Conservation (phyloP, 176 grass and related monocot genomes). For the Alloteropsis semialata region DNA sequence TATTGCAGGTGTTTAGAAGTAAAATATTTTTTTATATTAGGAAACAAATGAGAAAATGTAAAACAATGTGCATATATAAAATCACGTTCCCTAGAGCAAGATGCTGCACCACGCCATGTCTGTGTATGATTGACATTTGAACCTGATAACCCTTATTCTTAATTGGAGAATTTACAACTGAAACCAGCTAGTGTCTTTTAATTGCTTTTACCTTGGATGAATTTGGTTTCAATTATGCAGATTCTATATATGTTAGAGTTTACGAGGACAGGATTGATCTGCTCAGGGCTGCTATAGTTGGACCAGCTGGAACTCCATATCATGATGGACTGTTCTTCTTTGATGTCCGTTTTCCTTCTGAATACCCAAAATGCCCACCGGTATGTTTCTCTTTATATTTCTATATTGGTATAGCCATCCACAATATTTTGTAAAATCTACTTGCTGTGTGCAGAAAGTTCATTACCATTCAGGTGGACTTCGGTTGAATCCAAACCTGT, state of each 20-base stretch:
- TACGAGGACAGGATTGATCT: slow-evolving; percentile 75
- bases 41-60: background rate
- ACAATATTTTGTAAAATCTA: background rate
- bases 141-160: background rate
- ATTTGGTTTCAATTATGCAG: slow-evolving; percentile 37
- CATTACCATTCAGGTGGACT: slow-evolving; percentile 78
- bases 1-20: background rate
- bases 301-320: slow-evolving; percentile 75
- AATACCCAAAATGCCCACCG: slow-evolving; percentile 52
- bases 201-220: background rate
- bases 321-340: slow-evolving; percentile 80
- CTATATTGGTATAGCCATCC: background rate
- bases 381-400: slow-evolving; percentile 40
- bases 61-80: background rate
- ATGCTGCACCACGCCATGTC: background rate
- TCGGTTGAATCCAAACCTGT: slow-evolving; percentile 70
- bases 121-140: background rate
- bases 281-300: slow-evolving; percentile 64
- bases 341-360: slow-evolving; percentile 61
- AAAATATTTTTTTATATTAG: background rate
- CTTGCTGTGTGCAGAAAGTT: slow-evolving; percentile 50
- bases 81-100: background rate
- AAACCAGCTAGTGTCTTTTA: slow-evolving; percentile 9
- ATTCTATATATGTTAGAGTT: slow-evolving; percentile 57
- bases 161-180: background rate